Percentiles rank a stretch among this genome's conserved stretches.
These are phyloP conservation scores for Fusarium illudens DNA, from an alignment of 2,329 filamentous ascomycete genomes.

Conservation along the genomic window DNA sequence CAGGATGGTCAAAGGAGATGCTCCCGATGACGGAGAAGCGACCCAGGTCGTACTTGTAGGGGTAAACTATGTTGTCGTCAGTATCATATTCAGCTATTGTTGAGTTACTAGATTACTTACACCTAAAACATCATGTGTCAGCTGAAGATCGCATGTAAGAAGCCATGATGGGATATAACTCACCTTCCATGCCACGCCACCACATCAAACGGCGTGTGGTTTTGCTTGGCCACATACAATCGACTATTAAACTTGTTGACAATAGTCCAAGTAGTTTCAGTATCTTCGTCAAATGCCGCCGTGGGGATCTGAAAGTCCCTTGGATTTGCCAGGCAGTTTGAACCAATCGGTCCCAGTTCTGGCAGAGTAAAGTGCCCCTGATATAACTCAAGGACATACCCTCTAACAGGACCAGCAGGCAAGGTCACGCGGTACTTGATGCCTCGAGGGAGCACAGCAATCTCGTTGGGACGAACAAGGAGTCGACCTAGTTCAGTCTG, in stretches of 20 bases:
- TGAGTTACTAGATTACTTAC: slow-evolving; percentile 5
- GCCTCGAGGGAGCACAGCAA: slow-evolving; percentile 77
- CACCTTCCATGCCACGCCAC: slow-evolving; percentile 85
- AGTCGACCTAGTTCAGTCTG: slow-evolving; percentile 78
- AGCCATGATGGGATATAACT: slow-evolving; percentile 50
- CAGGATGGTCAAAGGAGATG: slow-evolving; percentile 73
- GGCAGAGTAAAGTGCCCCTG: slow-evolving; percentile 75
- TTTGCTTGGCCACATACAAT: slow-evolving; percentile 65
- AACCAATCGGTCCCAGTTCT: slow-evolving; percentile 76
- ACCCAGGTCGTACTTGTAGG: slow-evolving; percentile 83
- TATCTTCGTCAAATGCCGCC: slow-evolving; percentile 72
- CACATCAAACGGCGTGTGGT: slow-evolving; percentile 80
- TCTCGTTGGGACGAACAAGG: slow-evolving; percentile 79
- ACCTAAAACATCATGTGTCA: slow-evolving; percentile 21
- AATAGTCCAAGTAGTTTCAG: slow-evolving; percentile 57
- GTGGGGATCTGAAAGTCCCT: slow-evolving; percentile 79
- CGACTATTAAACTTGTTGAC: slow-evolving; percentile 72
- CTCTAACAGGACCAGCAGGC: slow-evolving; percentile 67
- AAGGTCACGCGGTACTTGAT: slow-evolving; percentile 75
- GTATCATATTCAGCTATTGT: not conserved
- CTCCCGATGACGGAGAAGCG: slow-evolving; percentile 79
- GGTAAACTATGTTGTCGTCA: slow-evolving; percentile 46
- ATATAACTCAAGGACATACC: slow-evolving; percentile 79
- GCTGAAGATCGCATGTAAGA: not conserved
- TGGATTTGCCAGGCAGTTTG: slow-evolving; percentile 75